These are phyloP conservation scores for Geotrichum cucujoidarum DNA, from an alignment of 1,139 yeast genomes.

Conservation along the genomic window DNA sequence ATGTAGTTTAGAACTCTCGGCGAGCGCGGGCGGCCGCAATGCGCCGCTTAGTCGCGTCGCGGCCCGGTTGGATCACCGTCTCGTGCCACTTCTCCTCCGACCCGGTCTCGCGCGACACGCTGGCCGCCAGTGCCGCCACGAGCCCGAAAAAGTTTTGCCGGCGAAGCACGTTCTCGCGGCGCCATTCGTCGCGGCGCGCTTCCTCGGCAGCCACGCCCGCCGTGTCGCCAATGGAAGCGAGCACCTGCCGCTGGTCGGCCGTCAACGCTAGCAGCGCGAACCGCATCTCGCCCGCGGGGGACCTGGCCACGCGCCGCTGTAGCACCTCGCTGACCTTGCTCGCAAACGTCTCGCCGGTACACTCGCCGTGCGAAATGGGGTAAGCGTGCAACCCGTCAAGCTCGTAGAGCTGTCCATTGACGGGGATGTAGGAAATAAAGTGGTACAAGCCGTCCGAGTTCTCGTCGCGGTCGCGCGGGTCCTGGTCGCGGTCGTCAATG, in stretches of 20 bases:
- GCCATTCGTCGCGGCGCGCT: slow-evolving; percentile 40
- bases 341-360: slow-evolving; percentile 12
- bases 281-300: slow-evolving; percentile 48
- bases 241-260: slow-evolving; percentile 45
- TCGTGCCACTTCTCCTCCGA: slow-evolving; percentile 49
- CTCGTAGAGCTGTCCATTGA: slow-evolving; percentile 52
- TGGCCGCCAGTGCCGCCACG: slow-evolving; percentile 45
- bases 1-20: neutral
- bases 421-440: slow-evolving; percentile 52
- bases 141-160: slow-evolving; percentile 55
- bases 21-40: neutral
- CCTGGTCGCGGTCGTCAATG: slow-evolving; percentile 41
- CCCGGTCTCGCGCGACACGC: slow-evolving; percentile 27
- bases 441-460: slow-evolving; percentile 57
- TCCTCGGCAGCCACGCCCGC: slow-evolving; percentile 36
- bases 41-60: slow-evolving; percentile 19
- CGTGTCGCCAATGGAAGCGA: slow-evolving; percentile 41
- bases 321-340: slow-evolving; percentile 40
- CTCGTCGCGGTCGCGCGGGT: slow-evolving; percentile 36
- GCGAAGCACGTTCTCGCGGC: slow-evolving; percentile 44
- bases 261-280: slow-evolving; percentile 59
- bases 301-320: slow-evolving; percentile 44
- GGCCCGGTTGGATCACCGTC: slow-evolving; percentile 36
- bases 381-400: slow-evolving; percentile 59
- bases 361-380: slow-evolving; percentile 51